Conservation (phyloP, 2,329 filamentous ascomycete genomes). For the Fusarium cyanostomum region DNA sequence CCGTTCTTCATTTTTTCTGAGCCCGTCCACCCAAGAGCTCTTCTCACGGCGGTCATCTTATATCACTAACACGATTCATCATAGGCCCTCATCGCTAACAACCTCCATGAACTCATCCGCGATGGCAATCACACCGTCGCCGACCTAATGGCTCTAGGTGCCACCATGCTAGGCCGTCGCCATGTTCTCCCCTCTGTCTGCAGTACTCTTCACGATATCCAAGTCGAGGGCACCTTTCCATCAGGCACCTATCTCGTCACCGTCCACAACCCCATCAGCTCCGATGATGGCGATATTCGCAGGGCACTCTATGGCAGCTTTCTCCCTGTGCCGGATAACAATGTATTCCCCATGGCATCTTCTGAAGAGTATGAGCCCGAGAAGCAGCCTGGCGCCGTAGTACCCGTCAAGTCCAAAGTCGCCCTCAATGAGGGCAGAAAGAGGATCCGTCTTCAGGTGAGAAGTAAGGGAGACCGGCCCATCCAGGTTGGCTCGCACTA, state of each 20-base stretch:
- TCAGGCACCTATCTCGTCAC: conserved; percentile 94
- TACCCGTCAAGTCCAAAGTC: conserved; percentile 75
- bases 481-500: conserved; percentile 96
- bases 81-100: conserved; percentile 83
- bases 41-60: neutral
- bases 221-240: conserved; percentile 94
- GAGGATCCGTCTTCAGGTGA: conserved; percentile 79
- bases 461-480: conserved; percentile 87
- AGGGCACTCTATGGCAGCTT: conserved; percentile 92
- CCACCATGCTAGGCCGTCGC: conserved; percentile 90
- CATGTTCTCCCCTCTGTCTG: conserved; percentile 89
- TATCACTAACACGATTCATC: conserved; percentile 9
- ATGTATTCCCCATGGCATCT: conserved; percentile 73
- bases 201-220: conserved; percentile 81
- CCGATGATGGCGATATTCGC: conserved; percentile 86
- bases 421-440: conserved; percentile 77
- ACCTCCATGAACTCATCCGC: conserved; percentile 94
- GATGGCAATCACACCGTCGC: conserved; percentile 94
- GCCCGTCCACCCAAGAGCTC: no score
- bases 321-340: conserved; percentile 76
- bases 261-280: conserved; percentile 87
- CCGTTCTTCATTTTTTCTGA: neutral
- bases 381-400: conserved; percentile 81
- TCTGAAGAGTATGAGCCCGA: conserved; percentile 72
- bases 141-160: conserved; percentile 91